Evolutionary conservation across 2,329 filamentous ascomycete species (phyloP).

Genomic region (Fusarium musae): DNA sequence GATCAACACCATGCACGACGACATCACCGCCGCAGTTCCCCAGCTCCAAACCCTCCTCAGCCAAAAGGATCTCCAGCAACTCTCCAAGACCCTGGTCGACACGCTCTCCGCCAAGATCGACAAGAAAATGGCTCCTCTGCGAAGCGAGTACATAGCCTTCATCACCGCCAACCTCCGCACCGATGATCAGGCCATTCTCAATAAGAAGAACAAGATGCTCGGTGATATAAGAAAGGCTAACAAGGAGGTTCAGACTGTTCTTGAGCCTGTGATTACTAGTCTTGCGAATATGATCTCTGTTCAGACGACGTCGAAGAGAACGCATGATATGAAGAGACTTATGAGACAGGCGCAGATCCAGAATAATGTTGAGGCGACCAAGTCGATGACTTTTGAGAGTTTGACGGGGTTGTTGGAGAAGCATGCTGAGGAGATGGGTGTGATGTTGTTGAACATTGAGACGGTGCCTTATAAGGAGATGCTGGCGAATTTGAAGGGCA

Average conservation of each 20-base stretch:
- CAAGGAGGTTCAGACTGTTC: neutral
- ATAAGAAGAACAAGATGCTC: slow-evolving; percentile 14
- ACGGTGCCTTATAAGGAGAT: slow-evolving; percentile 7
- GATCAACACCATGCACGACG: slow-evolving; percentile 5
- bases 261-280: slow-evolving; percentile 5
- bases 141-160: neutral
- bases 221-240: neutral
- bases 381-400: slow-evolving; percentile 14
- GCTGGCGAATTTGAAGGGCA: neutral
- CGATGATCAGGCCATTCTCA: neutral
- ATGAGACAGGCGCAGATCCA: slow-evolving; percentile 8
- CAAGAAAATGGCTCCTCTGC: neutral
- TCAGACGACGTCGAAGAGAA: slow-evolving; percentile 19
- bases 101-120: slow-evolving; percentile 8
- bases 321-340: slow-evolving; percentile 19
- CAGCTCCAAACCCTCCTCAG: slow-evolving; percentile 5
- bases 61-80: slow-evolving; percentile 2
- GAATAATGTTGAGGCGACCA: slow-evolving; percentile 18
- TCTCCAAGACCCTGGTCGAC: slow-evolving; percentile 1
- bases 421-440: slow-evolving; percentile 16
- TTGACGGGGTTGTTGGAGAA: neutral
- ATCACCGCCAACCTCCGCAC: neutral
- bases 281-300: slow-evolving; percentile 20
- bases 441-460: slow-evolving; percentile 17
- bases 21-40: slow-evolving; percentile 6